Evolutionary conservation across 2,329 filamentous ascomycete genomes (phyloP).

Genomic region (Massarina eburnea): DNA sequence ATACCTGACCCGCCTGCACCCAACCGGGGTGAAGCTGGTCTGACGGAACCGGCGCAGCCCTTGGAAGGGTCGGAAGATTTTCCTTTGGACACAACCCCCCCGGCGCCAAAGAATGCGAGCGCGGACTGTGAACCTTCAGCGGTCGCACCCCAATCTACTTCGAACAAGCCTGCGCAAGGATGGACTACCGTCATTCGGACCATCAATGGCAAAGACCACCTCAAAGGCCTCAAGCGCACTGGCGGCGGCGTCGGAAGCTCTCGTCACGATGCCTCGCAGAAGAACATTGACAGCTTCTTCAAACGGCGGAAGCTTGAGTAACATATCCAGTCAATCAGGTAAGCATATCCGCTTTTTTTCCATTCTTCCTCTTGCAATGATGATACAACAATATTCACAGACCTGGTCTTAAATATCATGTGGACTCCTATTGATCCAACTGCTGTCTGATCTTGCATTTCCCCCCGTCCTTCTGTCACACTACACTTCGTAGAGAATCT

Average conservation of each 20-base stretch:
- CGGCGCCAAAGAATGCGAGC: not conserved
- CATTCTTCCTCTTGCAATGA: constrained; percentile 45
- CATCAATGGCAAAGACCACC: constrained; percentile 72
- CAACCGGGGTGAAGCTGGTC: not conserved
- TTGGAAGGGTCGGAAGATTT: not conserved
- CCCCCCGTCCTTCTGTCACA: not conserved
- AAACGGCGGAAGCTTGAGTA: constrained; percentile 49
- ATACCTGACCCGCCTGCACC: constrained; percentile 1
- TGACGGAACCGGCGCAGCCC: not conserved
- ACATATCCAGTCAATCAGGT: constrained; percentile 12
- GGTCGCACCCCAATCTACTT: not conserved
- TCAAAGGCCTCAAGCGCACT: constrained; percentile 74
- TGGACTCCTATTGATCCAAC: constrained; percentile 76
- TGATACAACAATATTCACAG: constrained; percentile 69
- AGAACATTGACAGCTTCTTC: constrained; percentile 77
- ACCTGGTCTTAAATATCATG: constrained; percentile 78
- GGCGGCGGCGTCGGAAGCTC: constrained; percentile 80
- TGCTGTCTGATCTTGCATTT: constrained; percentile 68
- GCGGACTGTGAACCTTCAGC: not conserved
- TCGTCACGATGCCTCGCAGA: constrained; percentile 73
- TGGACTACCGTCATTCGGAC: constrained; percentile 57
- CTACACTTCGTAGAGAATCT: not conserved
- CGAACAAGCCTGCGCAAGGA: constrained; percentile 24
- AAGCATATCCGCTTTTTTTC: constrained; percentile 19
- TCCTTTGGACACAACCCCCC: not conserved